These are phyloP conservation scores for Arabidopsis lyrata DNA, from an alignment of 441 rosid species.

Conservation along the genomic window DNA sequence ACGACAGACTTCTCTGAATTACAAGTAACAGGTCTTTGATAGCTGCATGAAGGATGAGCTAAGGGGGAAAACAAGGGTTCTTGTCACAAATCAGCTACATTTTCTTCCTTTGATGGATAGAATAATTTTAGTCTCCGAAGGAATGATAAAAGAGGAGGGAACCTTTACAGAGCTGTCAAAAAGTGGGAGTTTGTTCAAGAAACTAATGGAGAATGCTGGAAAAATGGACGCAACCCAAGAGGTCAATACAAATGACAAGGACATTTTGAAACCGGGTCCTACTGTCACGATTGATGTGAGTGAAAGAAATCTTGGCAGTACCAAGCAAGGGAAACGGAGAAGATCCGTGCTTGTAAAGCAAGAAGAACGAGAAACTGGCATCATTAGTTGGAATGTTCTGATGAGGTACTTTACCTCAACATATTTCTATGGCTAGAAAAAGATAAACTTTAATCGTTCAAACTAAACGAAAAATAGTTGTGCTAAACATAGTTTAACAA, in stretches of 20 bases:
- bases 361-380: constrained; percentile 95
- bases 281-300: constrained; percentile 46
- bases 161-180: constrained; percentile 84
- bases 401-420: constrained; percentile 57
- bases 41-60: constrained; percentile 85
- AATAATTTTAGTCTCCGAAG: constrained; percentile 75
- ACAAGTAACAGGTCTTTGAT: constrained; percentile 76
- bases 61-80: constrained; percentile 86
- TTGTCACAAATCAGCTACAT: constrained; percentile 96
- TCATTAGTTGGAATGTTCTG: constrained; percentile 90
- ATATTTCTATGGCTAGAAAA: background rate
- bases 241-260: constrained; percentile 38
- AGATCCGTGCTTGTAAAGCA: constrained; percentile 86
- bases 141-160: constrained; percentile 89
- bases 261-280: constrained; percentile 47
- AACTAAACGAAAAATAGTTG: background rate
- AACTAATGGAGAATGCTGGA: constrained; percentile 96
- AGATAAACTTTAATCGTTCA: background rate
- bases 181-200: constrained; percentile 75
- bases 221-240: constrained; percentile 84
- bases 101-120: constrained; percentile 95
- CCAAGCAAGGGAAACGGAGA: constrained; percentile 63
- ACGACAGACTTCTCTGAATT: constrained; percentile 39
- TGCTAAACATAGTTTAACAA: no score
- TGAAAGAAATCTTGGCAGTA: constrained; percentile 44